Conservation (phyloP, 306 rosid genomes). For the Canavalia gladiata region DNA sequence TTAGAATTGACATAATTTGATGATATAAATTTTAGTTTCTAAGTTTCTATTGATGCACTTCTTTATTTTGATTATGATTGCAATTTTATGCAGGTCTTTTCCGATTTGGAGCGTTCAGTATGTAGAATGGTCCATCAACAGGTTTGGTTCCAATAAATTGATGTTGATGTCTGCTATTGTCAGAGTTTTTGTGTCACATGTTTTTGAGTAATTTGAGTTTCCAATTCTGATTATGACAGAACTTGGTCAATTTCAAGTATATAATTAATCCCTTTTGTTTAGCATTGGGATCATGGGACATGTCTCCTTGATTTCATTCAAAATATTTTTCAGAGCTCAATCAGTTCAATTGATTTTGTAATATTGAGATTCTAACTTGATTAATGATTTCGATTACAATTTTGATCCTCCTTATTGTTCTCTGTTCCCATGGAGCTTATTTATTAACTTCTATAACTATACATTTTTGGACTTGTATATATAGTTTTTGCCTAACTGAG, state of each 20-base stretch:
- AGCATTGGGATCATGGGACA: constrained; percentile 11
- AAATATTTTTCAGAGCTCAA: constrained; percentile 34
- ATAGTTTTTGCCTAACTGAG: constrained; percentile 22
- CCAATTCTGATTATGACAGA: constrained; percentile 27
- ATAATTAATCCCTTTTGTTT: constrained; percentile 36
- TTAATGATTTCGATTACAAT: constrained; percentile 26
- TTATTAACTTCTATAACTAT: not conserved
- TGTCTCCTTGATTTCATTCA: constrained; percentile 33
- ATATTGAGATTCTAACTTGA: constrained; percentile 28
- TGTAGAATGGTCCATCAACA: constrained; percentile 98
- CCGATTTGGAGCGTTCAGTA: constrained; percentile 95
- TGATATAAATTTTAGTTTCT: constrained; percentile 33
- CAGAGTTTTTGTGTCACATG: not conserved
- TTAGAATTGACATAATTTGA: constrained; percentile 42
- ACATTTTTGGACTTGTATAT: constrained; percentile 10
- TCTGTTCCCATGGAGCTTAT: constrained; percentile 19
- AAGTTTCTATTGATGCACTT: constrained; percentile 22
- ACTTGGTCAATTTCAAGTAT: constrained; percentile 26
- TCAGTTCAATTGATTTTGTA: constrained; percentile 28
- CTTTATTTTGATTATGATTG: constrained; percentile 33
- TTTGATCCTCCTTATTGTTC: not conserved
- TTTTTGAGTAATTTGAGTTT: constrained; percentile 4
- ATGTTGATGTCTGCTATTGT: constrained; percentile 27
- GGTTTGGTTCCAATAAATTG: constrained; percentile 63
- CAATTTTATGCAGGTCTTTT: constrained; percentile 75